Conservation (phyloP, 768 basidiomycete genomes). For the Sarcomyxa edulis region DNA sequence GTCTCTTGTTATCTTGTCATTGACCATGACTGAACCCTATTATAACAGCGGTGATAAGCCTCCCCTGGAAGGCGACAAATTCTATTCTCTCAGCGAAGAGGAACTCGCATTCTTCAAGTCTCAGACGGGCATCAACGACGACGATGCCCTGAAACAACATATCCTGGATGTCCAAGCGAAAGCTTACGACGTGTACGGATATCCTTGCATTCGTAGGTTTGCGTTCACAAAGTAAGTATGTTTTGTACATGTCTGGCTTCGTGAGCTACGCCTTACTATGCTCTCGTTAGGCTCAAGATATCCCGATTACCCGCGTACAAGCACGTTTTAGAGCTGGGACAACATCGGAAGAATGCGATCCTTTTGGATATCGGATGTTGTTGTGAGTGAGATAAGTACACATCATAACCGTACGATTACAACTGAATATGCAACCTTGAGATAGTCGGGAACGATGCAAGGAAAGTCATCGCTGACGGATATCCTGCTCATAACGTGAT, state of each 20-base stretch:
- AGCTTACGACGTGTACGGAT: slow-evolving; percentile 26
- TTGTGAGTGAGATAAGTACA: slow-evolving; percentile 28
- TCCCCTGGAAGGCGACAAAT: too few species aligned
- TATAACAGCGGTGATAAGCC: too few species aligned
- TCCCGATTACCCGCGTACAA: slow-evolving; percentile 27
- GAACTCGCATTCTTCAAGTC: slow-evolving; percentile 29
- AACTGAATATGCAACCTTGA: too few species aligned
- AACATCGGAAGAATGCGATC: slow-evolving; percentile 22
- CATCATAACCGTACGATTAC: too few species aligned
- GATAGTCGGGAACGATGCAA: slow-evolving; percentile 36
- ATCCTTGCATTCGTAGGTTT: slow-evolving; percentile 26
- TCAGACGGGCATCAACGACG: slow-evolving; percentile 30
- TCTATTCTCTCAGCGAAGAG: slow-evolving; percentile 20
- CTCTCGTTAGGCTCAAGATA: slow-evolving; percentile 23
- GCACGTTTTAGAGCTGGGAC: slow-evolving; percentile 21
- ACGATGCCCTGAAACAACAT: slow-evolving; percentile 32
- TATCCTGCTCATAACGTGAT: slow-evolving; percentile 31
- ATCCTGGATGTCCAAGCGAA: slow-evolving; percentile 31
- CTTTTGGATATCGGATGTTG: slow-evolving; percentile 40
- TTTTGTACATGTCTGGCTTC: too few species aligned
- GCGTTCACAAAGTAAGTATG: slow-evolving; percentile 21
- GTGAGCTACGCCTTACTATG: slow-evolving; percentile 4
- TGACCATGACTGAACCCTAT: too few species aligned
- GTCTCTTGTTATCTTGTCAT: too few species aligned
- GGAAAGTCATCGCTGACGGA: slow-evolving; percentile 33